These are phyloP conservation scores for Geotrichum fermentans DNA, from an alignment of 1,139 yeast species.

Conservation along the genomic window DNA sequence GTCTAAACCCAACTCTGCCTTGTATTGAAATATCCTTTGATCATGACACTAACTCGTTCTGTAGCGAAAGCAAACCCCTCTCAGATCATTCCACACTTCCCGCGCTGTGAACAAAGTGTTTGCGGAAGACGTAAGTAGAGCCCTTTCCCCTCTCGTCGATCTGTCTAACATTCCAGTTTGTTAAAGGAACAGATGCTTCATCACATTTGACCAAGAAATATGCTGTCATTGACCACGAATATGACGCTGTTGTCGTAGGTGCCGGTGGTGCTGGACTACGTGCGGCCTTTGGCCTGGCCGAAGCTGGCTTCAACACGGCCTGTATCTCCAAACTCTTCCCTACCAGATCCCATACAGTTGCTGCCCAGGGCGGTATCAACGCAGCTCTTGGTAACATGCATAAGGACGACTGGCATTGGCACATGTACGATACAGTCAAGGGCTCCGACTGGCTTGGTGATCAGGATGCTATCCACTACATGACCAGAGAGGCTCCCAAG, in stretches of 20 bases:
- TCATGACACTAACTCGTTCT: too few relatives aligned
- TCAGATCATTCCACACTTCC: slow-evolving; percentile 30
- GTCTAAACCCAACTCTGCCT: too few relatives aligned
- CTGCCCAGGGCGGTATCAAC: slow-evolving; percentile 99
- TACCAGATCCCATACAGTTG: slow-evolving; percentile 97
- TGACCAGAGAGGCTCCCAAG: slow-evolving; percentile 97
- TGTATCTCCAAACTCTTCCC: slow-evolving; percentile 97
- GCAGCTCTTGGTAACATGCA: slow-evolving; percentile 98
- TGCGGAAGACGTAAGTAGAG: slow-evolving; percentile 27
- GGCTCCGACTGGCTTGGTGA: slow-evolving; percentile 99
- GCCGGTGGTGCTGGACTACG: slow-evolving; percentile 99
- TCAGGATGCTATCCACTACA: slow-evolving; percentile 97
- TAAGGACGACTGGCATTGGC: slow-evolving; percentile 98
- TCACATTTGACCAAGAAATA: slow-evolving; percentile 55
- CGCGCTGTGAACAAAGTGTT: slow-evolving; percentile 29
- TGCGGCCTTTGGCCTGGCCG: slow-evolving; percentile 96
- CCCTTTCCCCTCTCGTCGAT: background rate
- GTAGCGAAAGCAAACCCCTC: slow-evolving; percentile 15
- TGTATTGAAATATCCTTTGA: too few relatives aligned
- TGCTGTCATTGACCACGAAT: slow-evolving; percentile 90
- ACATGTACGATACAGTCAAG: slow-evolving; percentile 98
- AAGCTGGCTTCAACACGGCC: slow-evolving; percentile 96
- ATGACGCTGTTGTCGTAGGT: slow-evolving; percentile 96
- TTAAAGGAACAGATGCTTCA: slow-evolving; percentile 40
- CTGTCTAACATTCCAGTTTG: slow-evolving; percentile 22